Evolutionary conservation across 1,284 basidiomycete species (phyloP).

Genomic region (Boletellus deceptivus): DNA sequence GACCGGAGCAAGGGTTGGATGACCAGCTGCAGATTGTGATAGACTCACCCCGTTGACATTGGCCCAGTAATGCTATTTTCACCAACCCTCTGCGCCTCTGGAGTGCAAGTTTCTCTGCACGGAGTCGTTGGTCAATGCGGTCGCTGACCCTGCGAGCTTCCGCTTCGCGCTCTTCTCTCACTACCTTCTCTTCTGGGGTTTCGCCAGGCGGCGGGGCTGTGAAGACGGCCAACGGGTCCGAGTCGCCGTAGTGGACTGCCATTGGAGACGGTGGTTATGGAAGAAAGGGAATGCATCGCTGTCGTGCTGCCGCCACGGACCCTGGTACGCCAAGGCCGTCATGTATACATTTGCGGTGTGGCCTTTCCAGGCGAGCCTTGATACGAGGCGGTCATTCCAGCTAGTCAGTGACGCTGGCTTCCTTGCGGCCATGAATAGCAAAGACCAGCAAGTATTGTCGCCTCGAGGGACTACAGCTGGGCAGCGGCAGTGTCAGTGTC

Average conservation of each 20-base stretch:
- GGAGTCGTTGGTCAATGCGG: conserved; percentile 61
- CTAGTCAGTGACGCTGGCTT: too few relatives aligned
- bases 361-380: too few relatives aligned
- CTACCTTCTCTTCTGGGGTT: conserved; percentile 39
- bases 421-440: too few relatives aligned
- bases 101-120: conserved; percentile 44
- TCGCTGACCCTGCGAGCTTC: conserved; percentile 57
- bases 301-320: too few relatives aligned
- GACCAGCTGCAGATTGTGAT: not conserved
- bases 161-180: conserved; percentile 46
- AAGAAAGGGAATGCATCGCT: not conserved
- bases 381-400: too few relatives aligned
- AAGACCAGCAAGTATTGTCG: too few relatives aligned
- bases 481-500: too few relatives aligned
- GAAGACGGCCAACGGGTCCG: conserved; percentile 53
- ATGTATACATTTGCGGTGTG: too few relatives aligned
- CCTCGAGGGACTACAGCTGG: too few relatives aligned
- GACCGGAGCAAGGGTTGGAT: not conserved
- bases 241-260: conserved; percentile 33
- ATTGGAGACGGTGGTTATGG: conserved; percentile 6
- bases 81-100: conserved; percentile 52
- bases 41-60: conserved; percentile 52
- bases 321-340: too few relatives aligned
- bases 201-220: conserved; percentile 54
- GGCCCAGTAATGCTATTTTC: conserved; percentile 59